Conservation (phyloP, 805 yeast genomes). For the Schwanniomyces polymorphus region DNA sequence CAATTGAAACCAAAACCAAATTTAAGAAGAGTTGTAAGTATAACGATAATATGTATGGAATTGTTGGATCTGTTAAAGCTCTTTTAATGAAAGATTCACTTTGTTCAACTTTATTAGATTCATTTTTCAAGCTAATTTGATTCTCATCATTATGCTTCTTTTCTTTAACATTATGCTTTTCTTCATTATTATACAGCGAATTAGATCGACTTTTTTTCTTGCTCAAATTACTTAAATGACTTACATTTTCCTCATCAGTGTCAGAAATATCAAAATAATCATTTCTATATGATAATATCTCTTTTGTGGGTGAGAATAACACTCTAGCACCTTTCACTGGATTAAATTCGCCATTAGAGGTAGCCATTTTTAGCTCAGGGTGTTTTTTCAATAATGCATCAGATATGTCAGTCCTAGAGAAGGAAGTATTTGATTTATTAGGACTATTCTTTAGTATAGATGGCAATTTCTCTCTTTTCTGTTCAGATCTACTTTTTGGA, state of each 20-base stretch:
- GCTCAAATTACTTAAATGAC: not conserved
- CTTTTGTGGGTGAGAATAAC: slow-evolving; percentile 35
- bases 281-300: slow-evolving; percentile 12
- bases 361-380: slow-evolving; percentile 19
- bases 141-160: slow-evolving; percentile 7
- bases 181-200: not conserved
- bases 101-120: not conserved
- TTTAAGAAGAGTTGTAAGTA: slow-evolving; percentile 68
- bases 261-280: slow-evolving; percentile 15
- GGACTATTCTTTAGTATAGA: slow-evolving; percentile 10
- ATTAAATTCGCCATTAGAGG: slow-evolving; percentile 22
- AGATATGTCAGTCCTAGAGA: slow-evolving; percentile 3
- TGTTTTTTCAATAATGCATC: slow-evolving; percentile 12
- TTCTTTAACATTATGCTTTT: not conserved
- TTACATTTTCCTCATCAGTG: not conserved
- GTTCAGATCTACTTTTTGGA: slow-evolving; percentile 7
- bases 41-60: slow-evolving; percentile 58
- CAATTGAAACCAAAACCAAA: slow-evolving; percentile 46
- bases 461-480: slow-evolving; percentile 1
- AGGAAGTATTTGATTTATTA: slow-evolving; percentile 1
- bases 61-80: slow-evolving; percentile 36
- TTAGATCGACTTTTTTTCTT: not conserved
- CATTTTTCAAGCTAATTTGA: not conserved
- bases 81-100: not conserved
- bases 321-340: slow-evolving; percentile 32